Evolutionary conservation across 108 stramenopile species (phyloP), one percentile per base, ranked within the genome.

Genomic region (Cyclotella choctawhatcheeana): DNA sequence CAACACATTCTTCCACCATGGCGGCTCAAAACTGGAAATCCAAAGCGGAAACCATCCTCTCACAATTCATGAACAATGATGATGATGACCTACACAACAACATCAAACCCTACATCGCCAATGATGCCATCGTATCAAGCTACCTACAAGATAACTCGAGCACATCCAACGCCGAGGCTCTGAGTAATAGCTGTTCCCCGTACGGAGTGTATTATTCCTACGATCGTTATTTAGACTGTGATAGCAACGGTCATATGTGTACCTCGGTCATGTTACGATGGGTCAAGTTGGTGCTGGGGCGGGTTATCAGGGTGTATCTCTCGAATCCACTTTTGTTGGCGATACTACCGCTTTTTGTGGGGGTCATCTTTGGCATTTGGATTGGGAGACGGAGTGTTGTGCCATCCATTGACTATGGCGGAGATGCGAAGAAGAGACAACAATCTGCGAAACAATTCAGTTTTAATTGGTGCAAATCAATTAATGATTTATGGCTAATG

Each of bases 301-400:
- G 83, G 16, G 76, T 83, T 27, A 85, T 84, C 14, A 78, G 69
- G 27, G 73, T 77, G 0, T 89, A 89, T 54, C 65, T 85, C 21
- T 85, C 86, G 35, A 76, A 69, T 26, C 86, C 86, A 3, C 1
- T 88, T 0, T 43, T 86, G 31, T 76, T 89, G 69, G 78, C 73
- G 6, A 58, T 88, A 14, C 35, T 78, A 21, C 90, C 90, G 24
- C 59, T 91, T 37, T 16, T 78, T 5, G 25, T 89, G 18, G 90
- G 90, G 32, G 44, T 85, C 0, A 29, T 33, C 0, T 29, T 91
- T 24, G 90, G 90, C 32, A 86, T 76, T 64, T 69, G 44, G 32
- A 48, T 89, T 32, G 88, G 86, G 13, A 80, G 43, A 43, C 48
- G 74, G 18, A 60, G 48, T 31, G 47, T 51, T 17, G 21, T 44